These are phyloP conservation scores for Cercospora zeae-maydis DNA, from an alignment of 2,329 filamentous ascomycete species.

Conservation along the genomic window DNA sequence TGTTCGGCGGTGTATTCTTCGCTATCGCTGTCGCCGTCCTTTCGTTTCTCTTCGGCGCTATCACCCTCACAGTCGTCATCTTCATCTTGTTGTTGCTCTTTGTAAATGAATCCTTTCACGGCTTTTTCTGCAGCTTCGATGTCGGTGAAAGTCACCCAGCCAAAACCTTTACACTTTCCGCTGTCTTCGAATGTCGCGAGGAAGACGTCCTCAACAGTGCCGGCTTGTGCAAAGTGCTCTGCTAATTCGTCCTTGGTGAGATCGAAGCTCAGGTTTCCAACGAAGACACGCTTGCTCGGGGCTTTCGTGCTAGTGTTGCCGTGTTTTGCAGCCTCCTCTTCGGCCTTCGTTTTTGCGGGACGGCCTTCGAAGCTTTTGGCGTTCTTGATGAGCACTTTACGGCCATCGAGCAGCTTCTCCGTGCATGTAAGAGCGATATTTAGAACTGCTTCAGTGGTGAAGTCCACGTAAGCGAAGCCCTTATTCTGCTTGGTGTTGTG, in stretches of 20 bases:
- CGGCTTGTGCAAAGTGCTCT: slow-evolving; percentile 80
- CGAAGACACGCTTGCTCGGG: slow-evolving; percentile 77
- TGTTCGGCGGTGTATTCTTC: slow-evolving; percentile 39
- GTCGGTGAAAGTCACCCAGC: slow-evolving; percentile 87
- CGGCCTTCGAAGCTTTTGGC: slow-evolving; percentile 87
- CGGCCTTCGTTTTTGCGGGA: slow-evolving; percentile 52
- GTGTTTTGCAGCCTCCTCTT: slow-evolving; percentile 39
- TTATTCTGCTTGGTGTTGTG: slow-evolving; percentile 63
- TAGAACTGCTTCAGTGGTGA: slow-evolving; percentile 64
- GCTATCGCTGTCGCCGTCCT: slow-evolving; percentile 9
- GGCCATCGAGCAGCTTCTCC: slow-evolving; percentile 73
- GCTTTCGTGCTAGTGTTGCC: slow-evolving; percentile 48
- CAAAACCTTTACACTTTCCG: slow-evolving; percentile 97
- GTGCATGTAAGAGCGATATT: slow-evolving; percentile 78
- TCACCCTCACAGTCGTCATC: slow-evolving; percentile 53
- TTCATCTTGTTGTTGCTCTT: slow-evolving; percentile 55
- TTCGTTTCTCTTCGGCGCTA: slow-evolving; percentile 38
- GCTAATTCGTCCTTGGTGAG: slow-evolving; percentile 70
- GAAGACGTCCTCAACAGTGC: slow-evolving; percentile 76
- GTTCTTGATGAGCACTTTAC: slow-evolving; percentile 89
- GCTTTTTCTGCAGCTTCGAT: slow-evolving; percentile 69
- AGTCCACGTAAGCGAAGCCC: slow-evolving; percentile 96
- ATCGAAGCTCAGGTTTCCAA: slow-evolving; percentile 58
- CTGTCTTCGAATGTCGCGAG: slow-evolving; percentile 94
- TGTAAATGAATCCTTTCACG: slow-evolving; percentile 74